These are phyloP conservation scores for Pichiaceae sp. DNA, from an alignment of 1,139 yeast species.

Conservation along the genomic window DNA sequence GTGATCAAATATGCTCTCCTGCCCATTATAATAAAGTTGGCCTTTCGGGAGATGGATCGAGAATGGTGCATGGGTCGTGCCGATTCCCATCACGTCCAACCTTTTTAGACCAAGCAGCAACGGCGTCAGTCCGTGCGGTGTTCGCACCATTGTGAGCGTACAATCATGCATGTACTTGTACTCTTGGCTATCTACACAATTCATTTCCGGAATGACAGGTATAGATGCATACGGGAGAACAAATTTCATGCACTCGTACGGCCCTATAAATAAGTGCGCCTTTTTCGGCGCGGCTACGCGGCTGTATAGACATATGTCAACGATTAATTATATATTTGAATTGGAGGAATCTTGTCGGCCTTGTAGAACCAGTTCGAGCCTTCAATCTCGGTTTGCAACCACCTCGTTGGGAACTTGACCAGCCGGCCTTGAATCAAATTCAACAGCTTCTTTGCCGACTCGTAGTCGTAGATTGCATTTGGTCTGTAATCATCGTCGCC, in stretches of 20 bases:
- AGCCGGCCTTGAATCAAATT: constrained; percentile 79
- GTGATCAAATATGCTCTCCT: background rate
- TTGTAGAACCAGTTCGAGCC: constrained; percentile 93
- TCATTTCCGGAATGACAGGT: too few species aligned
- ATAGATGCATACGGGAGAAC: too few species aligned
- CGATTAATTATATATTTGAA: constrained; percentile 76
- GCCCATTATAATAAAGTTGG: constrained; percentile 7
- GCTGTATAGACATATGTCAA: too few species aligned
- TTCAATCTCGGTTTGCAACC: constrained; percentile 83
- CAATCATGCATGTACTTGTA: constrained; percentile 11
- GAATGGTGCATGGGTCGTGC: constrained; percentile 5
- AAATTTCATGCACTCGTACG: too few species aligned
- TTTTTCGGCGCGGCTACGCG: too few species aligned
- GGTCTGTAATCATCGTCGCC: constrained; percentile 4
- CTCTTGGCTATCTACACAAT: too few species aligned
- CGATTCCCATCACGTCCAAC: constrained; percentile 9
- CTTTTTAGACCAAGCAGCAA: constrained; percentile 9
- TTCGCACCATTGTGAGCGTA: constrained; percentile 5
- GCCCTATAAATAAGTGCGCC: too few species aligned
- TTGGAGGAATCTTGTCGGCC: constrained; percentile 89
- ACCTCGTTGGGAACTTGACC: constrained; percentile 83
- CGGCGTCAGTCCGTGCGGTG: constrained; percentile 9
- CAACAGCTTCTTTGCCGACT: constrained; percentile 68
- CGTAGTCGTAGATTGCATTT: constrained; percentile 52
- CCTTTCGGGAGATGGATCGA: constrained; percentile 7